These are phyloP conservation scores for Ilex aquifolium DNA, from an alignment of 257 asterid genomes.

Conservation along the genomic window DNA sequence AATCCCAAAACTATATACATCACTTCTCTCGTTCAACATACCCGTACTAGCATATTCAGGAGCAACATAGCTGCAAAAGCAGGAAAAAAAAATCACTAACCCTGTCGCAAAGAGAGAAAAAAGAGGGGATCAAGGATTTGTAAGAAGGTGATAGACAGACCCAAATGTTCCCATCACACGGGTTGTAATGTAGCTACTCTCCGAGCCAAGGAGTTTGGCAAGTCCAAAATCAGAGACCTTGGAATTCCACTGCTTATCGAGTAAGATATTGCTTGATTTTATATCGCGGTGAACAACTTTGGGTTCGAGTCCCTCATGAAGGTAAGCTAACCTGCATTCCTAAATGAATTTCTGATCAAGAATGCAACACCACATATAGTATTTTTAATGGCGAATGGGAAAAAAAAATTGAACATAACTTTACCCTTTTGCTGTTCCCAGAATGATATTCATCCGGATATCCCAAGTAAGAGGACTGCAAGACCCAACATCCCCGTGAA, in stretches of 20 bases:
- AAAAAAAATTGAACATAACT: background rate
- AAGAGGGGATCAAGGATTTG: background rate
- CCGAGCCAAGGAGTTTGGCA: background rate
- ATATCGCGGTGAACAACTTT: background rate
- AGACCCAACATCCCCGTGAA: background rate
- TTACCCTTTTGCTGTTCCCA: background rate
- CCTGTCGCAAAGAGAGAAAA: background rate
- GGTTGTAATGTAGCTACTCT: background rate
- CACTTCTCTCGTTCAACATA: background rate
- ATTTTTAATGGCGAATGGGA: too few species aligned
- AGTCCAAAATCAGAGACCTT: background rate
- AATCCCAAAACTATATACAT: background rate
- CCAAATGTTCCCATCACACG: conserved; percentile 1
- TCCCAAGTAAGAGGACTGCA: background rate
- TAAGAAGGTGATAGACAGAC: background rate
- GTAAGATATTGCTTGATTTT: background rate
- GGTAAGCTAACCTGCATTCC: background rate
- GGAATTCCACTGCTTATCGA: background rate
- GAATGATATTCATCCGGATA: background rate
- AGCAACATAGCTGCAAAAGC: background rate
- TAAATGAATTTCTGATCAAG: too few species aligned
- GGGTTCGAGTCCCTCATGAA: background rate
- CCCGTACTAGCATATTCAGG: background rate
- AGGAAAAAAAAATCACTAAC: background rate
- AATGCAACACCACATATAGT: too few species aligned